These are phyloP conservation scores for Hemisphaericaspora xylofermentans DNA, from an alignment of 1,139 yeast species.

Conservation along the genomic window DNA sequence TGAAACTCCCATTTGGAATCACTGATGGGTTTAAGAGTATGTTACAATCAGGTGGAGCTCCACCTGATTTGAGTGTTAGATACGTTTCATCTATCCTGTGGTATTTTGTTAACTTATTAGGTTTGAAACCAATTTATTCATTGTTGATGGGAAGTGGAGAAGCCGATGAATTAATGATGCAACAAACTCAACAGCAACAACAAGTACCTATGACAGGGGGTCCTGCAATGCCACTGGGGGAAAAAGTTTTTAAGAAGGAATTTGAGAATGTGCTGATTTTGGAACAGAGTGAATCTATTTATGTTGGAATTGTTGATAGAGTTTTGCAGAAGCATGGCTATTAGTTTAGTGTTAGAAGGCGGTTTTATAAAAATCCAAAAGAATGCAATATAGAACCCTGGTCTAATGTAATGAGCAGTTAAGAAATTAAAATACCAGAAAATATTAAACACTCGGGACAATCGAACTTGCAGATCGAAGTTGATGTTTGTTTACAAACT, in stretches of 20 bases:
- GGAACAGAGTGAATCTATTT: constrained; percentile 46
- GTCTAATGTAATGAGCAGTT: too few species aligned
- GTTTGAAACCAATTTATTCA: constrained; percentile 78
- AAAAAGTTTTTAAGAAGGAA: constrained; percentile 62
- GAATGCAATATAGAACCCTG: too few species aligned
- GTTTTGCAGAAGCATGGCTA: constrained; percentile 34
- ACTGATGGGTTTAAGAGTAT: constrained; percentile 87
- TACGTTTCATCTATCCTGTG: constrained; percentile 98
- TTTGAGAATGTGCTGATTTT: constrained; percentile 76
- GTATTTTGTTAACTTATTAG: constrained; percentile 89
- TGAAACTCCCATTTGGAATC: constrained; percentile 60
- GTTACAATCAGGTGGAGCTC: constrained; percentile 85
- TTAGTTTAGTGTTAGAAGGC: not conserved
- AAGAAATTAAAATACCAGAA: too few species aligned
- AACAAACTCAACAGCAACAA: constrained; percentile 45
- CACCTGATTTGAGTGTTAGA: constrained; percentile 82
- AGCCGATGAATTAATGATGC: constrained; percentile 51
- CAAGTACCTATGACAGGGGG: constrained; percentile 43
- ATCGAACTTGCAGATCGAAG: too few species aligned
- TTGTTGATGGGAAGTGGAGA: constrained; percentile 57
- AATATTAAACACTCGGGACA: too few species aligned
- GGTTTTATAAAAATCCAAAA: too few species aligned
- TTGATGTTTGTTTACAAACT: too few species aligned
- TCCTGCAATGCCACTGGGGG: constrained; percentile 61
- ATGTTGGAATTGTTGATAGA: constrained; percentile 66